These are phyloP conservation scores for Kazachstania sp. DNA, from an alignment of 1,139 yeast species.

Conservation along the genomic window DNA sequence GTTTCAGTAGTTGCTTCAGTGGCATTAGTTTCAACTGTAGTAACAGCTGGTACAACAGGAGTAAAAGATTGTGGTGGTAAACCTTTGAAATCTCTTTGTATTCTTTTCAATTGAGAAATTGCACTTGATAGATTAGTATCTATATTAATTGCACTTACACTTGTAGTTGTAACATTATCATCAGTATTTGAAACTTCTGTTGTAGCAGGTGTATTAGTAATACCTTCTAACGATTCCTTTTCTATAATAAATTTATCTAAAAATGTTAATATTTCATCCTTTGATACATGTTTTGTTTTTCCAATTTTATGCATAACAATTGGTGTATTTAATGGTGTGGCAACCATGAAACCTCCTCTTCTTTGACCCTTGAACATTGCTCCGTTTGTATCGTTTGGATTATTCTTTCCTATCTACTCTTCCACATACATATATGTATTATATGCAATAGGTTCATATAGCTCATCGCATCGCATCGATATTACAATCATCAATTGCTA, in stretches of 20 bases:
- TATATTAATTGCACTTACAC: conserved; percentile 7
- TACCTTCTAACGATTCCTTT: conserved; percentile 16
- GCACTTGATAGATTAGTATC: conserved; percentile 32
- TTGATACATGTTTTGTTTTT: conserved; percentile 29
- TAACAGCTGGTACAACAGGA: too few relatives aligned
- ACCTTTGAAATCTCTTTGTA: conserved; percentile 66
- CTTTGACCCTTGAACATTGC: conserved; percentile 32
- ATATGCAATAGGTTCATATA: too few relatives aligned
- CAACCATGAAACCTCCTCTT: conserved; percentile 31
- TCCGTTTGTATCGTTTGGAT: too few relatives aligned
- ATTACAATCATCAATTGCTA: too few relatives aligned
- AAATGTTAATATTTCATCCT: conserved; percentile 38
- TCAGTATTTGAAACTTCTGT: conserved; percentile 3
- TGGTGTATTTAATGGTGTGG: conserved; percentile 44
- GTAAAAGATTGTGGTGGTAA: conserved; percentile 48
- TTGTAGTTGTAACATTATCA: conserved; percentile 3
- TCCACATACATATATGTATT: too few relatives aligned
- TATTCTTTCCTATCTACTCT: too few relatives aligned
- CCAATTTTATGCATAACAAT: conserved; percentile 36
- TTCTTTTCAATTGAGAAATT: conserved; percentile 53
- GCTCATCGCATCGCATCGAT: too few relatives aligned
- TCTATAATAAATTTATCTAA: conserved; percentile 39
- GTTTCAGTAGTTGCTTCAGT: not conserved
- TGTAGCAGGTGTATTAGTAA: not conserved
- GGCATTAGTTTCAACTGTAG: conserved; percentile 1